phyloP scores from a whole-genome alignment of 148 eudicot species.

The Vaccinium macrocarpon region DNA sequence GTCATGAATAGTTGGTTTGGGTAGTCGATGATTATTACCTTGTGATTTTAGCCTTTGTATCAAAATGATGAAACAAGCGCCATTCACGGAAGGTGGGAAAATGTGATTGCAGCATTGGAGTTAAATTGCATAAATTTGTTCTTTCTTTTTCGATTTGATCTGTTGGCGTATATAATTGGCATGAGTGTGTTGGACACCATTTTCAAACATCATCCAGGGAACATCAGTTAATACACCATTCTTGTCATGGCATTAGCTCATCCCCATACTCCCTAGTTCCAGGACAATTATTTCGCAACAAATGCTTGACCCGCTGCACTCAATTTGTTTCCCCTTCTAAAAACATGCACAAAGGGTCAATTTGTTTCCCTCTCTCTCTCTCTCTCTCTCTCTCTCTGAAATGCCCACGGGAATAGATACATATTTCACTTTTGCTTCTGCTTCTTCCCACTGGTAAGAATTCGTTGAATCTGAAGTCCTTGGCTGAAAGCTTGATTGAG shows the following conservation, averaged over 20 bases:
- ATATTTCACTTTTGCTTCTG: slow-evolving; percentile 12
- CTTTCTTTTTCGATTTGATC: not conserved
- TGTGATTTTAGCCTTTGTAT: not conserved
- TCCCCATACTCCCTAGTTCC: too few species aligned
- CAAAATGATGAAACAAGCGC: not conserved
- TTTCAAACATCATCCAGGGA: not conserved
- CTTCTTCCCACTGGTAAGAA: slow-evolving; percentile 42
- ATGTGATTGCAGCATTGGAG: not conserved
- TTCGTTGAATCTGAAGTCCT: slow-evolving; percentile 52
- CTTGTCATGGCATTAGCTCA: too few species aligned
- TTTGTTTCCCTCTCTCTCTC: not conserved
- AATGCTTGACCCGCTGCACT: too few species aligned
- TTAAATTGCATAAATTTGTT: not conserved
- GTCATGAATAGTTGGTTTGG: not conserved
- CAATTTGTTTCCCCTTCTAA: too few species aligned
- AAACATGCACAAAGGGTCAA: too few species aligned
- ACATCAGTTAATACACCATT: too few species aligned
- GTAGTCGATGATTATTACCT: not conserved
- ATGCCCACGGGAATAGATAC: not conserved
- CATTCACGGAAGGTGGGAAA: not conserved
- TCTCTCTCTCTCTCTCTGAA: not conserved
- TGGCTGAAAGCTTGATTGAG: slow-evolving; percentile 61
- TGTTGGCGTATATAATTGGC: not conserved
- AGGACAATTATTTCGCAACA: too few species aligned
- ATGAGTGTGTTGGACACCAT: not conserved